Percentiles rank a stretch among this genome's conserved stretches.
Evolutionary conservation across 2,329 filamentous ascomycete genomes (phyloP).

Genomic region (Phyllosticta ampelicida): DNA sequence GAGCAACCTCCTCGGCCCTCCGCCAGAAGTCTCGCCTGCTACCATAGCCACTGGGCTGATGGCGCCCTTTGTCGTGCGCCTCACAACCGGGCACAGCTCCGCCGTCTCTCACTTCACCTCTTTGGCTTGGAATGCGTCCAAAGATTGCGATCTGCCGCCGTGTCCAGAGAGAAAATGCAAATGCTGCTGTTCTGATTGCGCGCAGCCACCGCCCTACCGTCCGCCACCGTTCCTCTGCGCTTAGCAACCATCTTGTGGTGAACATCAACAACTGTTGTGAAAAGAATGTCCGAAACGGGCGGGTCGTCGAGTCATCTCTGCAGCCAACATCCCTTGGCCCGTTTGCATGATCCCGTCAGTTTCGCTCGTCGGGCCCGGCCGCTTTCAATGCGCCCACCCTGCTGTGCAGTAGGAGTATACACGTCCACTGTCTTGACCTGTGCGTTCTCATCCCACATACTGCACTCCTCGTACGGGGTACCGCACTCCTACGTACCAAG

Average conservation of each 20-base stretch:
- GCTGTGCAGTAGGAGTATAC: background rate
- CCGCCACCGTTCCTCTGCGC: slow-evolving; percentile 3
- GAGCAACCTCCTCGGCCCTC: background rate
- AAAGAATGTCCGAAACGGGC: slow-evolving; percentile 10
- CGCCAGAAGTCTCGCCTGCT: background rate
- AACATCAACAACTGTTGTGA: background rate
- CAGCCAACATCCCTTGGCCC: slow-evolving; percentile 10
- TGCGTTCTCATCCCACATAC: slow-evolving; percentile 2
- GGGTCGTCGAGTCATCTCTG: slow-evolving; percentile 9
- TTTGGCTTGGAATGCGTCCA: slow-evolving; percentile 5
- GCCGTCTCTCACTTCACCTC: background rate
- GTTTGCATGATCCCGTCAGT: slow-evolving; percentile 9
- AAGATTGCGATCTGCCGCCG: slow-evolving; percentile 10
- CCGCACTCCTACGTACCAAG: background rate
- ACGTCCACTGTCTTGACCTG: background rate
- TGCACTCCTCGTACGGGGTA: background rate
- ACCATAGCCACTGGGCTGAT: background rate
- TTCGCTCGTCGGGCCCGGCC: slow-evolving; percentile 5
- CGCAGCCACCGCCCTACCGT: slow-evolving; percentile 1
- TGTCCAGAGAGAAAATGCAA: background rate
- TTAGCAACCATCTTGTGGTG: background rate
- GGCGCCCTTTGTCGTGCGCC: background rate
- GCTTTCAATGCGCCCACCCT: slow-evolving; percentile 2
- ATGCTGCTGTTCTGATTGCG: background rate
- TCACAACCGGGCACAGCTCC: background rate